Conservation (phyloP, 805 yeast species). For the Candida mattraensis region DNA sequence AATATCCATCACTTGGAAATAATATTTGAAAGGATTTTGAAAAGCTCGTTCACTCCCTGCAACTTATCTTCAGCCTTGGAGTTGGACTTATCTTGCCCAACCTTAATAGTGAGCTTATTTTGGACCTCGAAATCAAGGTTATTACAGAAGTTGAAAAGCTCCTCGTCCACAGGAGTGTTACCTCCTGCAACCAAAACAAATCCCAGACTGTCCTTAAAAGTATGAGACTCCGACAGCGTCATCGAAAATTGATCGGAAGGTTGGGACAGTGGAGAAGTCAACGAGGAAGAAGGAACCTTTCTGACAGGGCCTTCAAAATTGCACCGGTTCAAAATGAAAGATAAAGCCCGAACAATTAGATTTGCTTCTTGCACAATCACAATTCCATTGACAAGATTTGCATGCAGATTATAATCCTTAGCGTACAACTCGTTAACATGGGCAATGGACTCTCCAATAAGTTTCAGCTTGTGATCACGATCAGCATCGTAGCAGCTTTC, state of each 20-base stretch:
- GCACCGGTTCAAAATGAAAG: constrained; percentile 44
- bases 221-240: constrained; percentile 10
- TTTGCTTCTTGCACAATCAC: constrained; percentile 71
- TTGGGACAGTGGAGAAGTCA: constrained; percentile 19
- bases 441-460: constrained; percentile 82
- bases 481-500: constrained; percentile 62
- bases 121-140: constrained; percentile 39
- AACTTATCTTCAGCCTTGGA: constrained; percentile 60
- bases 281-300: constrained; percentile 23
- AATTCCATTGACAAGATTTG: constrained; percentile 65
- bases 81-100: constrained; percentile 39
- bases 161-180: constrained; percentile 67
- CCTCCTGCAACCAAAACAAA: constrained; percentile 64
- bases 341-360: constrained; percentile 55
- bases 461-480: constrained; percentile 60
- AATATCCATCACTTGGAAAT: constrained; percentile 3
- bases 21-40: constrained; percentile 44
- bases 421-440: constrained; percentile 77
- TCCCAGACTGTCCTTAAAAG: constrained; percentile 29
- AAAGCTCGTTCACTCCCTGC: constrained; percentile 68
- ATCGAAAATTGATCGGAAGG: constrained; percentile 13
- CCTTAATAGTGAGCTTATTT: constrained; percentile 59
- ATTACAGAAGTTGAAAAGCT: constrained; percentile 56
- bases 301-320: constrained; percentile 18
- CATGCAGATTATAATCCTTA: constrained; percentile 63